Base-by-base conservation (phyloP, 2,329 filamentous ascomycete genomes). In the Cladophialophora immunda region DNA sequence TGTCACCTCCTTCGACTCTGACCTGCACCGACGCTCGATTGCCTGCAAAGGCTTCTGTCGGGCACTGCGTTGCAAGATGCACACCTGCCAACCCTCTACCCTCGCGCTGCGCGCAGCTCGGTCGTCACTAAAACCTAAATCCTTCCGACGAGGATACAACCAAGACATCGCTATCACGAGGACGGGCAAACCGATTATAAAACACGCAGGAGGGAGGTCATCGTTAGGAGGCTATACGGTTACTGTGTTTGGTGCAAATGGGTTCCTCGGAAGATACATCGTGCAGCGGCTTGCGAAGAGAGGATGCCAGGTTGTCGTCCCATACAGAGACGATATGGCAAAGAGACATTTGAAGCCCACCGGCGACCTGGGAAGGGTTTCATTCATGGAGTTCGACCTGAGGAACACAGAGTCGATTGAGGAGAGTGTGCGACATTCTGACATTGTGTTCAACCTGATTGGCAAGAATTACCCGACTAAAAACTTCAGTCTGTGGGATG, bases 161-260 rank as follows among this genome's bases (percentile, higher is more conserved):
- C 92, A 93, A 78, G 95, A 99, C 84, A 87, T 99, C 77, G 85
- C 92, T 76, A 97, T 99, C 77, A 97, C 94, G 69, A 88, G 95
- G 76, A 99, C 95, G 66, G 95, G 95, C 80, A 97, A 97, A 85
- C 94, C 95, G 69, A 94, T 98, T 75, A 83, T 98, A 77, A 91
- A 93, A 76, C 85, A 91, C 65, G 89, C 94, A 77, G 94, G 94
- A 82, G 95, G 95, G 84, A 90, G 94, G 92, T 96, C 82, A 82
- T 88, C 79, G n/a, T 68, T 73, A 71, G 68, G 81, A 93, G 94
- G 94, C 73, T 93, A 98, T 82, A 97, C 94, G 70, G 94, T 92
- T 69, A 99, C 95, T 66, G 94, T 99, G 75, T 99, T 99, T 82
- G 95, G 95, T 81, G 95, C 95, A 76, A 97, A 94, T 69, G 95